Conservation (phyloP, 805 yeast genomes). For the Nakazawaea molendinolei region DNA sequence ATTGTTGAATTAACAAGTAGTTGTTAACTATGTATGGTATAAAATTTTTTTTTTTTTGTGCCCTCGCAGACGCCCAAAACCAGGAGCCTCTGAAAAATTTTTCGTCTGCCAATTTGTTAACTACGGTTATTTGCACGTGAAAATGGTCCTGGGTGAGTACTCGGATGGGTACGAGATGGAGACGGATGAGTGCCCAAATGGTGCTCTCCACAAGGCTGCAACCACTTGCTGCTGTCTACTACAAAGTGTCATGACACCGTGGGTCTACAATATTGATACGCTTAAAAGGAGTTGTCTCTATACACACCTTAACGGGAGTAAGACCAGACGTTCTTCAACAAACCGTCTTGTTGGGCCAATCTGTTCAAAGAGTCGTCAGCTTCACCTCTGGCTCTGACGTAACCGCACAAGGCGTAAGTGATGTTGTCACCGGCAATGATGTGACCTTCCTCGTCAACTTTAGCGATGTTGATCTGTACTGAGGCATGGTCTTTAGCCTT, state of each 20-base stretch:
- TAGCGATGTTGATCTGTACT: conserved; percentile 97
- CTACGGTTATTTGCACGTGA: neutral
- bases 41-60: too few relatives aligned
- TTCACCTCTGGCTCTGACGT: conserved; percentile 98
- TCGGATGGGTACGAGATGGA: too few relatives aligned
- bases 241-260: too few relatives aligned
- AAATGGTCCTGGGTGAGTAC: neutral
- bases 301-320: conserved; percentile 82
- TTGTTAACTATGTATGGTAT: too few relatives aligned
- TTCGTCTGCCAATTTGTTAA: too few relatives aligned
- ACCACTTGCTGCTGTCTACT: too few relatives aligned
- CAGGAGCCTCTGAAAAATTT: too few relatives aligned
- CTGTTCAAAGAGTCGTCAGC: conserved; percentile 99
- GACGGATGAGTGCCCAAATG: too few relatives aligned
- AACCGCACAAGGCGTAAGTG: conserved; percentile 96
- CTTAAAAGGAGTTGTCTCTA: neutral
- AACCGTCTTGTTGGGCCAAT: conserved; percentile 98
- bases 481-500: conserved; percentile 99
- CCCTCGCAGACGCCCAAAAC: too few relatives aligned
- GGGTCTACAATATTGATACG: neutral
- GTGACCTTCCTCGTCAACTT: conserved; percentile 95
- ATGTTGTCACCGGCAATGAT: conserved; percentile 85
- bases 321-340: conserved; percentile 92
- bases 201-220: too few relatives aligned
- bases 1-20: too few relatives aligned